Conservation (phyloP, 1,284 basidiomycete species). For the Puccinia horiana region DNA sequence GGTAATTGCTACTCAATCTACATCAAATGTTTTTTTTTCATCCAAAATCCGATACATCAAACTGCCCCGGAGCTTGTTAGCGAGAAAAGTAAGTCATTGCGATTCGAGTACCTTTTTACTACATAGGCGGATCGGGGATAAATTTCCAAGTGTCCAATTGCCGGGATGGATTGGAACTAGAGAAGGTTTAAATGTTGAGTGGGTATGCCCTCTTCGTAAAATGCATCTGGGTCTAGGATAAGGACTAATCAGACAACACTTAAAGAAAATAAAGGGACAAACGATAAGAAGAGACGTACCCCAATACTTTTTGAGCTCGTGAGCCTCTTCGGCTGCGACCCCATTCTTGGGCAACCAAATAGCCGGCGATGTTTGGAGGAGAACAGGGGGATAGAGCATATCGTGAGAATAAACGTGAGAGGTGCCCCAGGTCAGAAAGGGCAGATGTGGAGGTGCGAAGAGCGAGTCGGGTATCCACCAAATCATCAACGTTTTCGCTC, state of each 20-base stretch:
- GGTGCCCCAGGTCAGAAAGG: constrained; percentile 10
- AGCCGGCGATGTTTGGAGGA: constrained; percentile 27
- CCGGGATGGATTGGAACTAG: too few relatives aligned
- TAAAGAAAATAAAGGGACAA: neutral
- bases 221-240: constrained; percentile 25
- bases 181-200: constrained; percentile 21
- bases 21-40: too few relatives aligned
- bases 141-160: too few relatives aligned
- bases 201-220: constrained; percentile 38
- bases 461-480: constrained; percentile 33
- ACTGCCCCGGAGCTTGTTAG: too few relatives aligned
- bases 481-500: constrained; percentile 32
- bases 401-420: neutral
- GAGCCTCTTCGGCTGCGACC: constrained; percentile 27
- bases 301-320: constrained; percentile 41
- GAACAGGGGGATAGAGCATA: constrained; percentile 30
- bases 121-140: too few relatives aligned
- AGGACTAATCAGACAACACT: neutral
- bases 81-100: too few relatives aligned
- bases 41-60: too few relatives aligned
- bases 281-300: constrained; percentile 13
- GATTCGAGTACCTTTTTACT: too few relatives aligned
- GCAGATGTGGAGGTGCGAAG: constrained; percentile 36
- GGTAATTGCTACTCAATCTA: too few relatives aligned
- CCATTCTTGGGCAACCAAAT: constrained; percentile 34